A percentile compares a stretch with the other conserved stretches of the same genome.
phyloP scores from a whole-genome alignment of 2,329 filamentous ascomycete genomes.

The Neonectria faginata region DNA sequence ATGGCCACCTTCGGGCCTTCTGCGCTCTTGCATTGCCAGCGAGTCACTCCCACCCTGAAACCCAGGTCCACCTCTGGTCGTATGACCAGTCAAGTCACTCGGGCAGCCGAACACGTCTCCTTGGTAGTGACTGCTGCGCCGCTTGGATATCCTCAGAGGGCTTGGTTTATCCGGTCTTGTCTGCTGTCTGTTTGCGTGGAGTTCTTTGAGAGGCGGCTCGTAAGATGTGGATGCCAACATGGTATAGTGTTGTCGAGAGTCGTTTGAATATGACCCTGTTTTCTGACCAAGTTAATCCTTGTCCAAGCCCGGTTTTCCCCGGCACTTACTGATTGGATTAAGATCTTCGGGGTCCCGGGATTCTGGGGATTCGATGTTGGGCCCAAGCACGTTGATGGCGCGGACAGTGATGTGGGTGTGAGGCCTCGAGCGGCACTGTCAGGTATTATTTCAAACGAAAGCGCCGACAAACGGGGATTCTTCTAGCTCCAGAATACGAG shows the following conservation, averaged over 20 bases:
- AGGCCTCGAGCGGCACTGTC: neutral
- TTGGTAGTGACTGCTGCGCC: conserved; percentile 26
- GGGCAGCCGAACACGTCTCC: conserved; percentile 34
- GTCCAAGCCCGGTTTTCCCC: neutral
- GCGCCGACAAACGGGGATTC: conserved; percentile 3
- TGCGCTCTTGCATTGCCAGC: conserved; percentile 53
- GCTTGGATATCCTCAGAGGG: conserved; percentile 65
- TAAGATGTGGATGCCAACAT: conserved; percentile 52
- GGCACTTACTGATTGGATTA: neutral
- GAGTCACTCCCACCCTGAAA: conserved; percentile 33
- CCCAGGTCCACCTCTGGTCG: conserved; percentile 23
- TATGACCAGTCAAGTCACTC: conserved; percentile 45
- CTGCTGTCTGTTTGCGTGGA: conserved; percentile 44
- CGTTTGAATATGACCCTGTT: neutral
- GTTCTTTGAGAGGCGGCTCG: conserved; percentile 45
- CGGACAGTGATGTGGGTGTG: neutral
- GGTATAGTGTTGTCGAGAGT: conserved; percentile 4
- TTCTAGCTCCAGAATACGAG: conserved; percentile 7
- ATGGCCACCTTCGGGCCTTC: conserved; percentile 34
- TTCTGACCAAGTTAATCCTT: neutral
- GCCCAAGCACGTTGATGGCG: neutral
- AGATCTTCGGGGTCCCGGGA: neutral
- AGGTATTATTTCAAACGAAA: conserved; percentile 4
- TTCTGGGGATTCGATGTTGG: neutral
- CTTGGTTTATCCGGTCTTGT: conserved; percentile 51